phyloP scores from a whole-genome alignment of 441 rosid species.

The Adansonia gregorii region DNA sequence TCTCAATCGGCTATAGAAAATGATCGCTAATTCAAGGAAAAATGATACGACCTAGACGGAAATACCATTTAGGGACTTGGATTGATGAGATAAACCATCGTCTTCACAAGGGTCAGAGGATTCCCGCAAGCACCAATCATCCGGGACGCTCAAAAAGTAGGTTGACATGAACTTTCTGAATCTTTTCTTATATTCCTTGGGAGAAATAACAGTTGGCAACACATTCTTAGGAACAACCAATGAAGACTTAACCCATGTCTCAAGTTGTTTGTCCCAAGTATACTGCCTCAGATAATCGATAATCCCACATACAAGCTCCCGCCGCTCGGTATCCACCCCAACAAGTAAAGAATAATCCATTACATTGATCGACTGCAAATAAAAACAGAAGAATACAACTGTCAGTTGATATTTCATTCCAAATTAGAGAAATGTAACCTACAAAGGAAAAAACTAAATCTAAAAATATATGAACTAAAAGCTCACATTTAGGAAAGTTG shows the following conservation, averaged over 20 bases:
- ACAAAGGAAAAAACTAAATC: not conserved
- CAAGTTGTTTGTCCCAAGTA: slow-evolving; percentile 96
- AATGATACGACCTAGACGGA: slow-evolving; percentile 10
- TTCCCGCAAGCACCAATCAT: slow-evolving; percentile 74
- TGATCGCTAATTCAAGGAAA: not conserved
- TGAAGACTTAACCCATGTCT: slow-evolving; percentile 98
- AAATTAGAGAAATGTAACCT: too few relatives aligned
- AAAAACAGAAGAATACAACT: slow-evolving; percentile 17
- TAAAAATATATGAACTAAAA: not conserved
- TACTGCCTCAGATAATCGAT: slow-evolving; percentile 96
- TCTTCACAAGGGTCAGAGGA: slow-evolving; percentile 41
- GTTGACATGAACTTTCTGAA: slow-evolving; percentile 90
- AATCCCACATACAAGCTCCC: slow-evolving; percentile 91
- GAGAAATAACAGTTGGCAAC: slow-evolving; percentile 91
- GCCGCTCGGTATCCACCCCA: slow-evolving; percentile 71
- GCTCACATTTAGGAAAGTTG: slow-evolving; percentile 87
- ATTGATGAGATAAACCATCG: slow-evolving; percentile 27
- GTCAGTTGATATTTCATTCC: slow-evolving; percentile 3
- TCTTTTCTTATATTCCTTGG: slow-evolving; percentile 88
- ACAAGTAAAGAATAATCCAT: slow-evolving; percentile 97
- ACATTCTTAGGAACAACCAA: slow-evolving; percentile 80
- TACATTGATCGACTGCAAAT: slow-evolving; percentile 77
- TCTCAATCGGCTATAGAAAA: slow-evolving; percentile 30
- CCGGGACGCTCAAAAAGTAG: slow-evolving; percentile 87
- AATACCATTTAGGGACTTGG: slow-evolving; percentile 28